Evolutionary conservation across 441 rosid genomes (phyloP), one percentile per base, ranked within the genome.

Genomic region (Gossypium gossypioides): DNA sequence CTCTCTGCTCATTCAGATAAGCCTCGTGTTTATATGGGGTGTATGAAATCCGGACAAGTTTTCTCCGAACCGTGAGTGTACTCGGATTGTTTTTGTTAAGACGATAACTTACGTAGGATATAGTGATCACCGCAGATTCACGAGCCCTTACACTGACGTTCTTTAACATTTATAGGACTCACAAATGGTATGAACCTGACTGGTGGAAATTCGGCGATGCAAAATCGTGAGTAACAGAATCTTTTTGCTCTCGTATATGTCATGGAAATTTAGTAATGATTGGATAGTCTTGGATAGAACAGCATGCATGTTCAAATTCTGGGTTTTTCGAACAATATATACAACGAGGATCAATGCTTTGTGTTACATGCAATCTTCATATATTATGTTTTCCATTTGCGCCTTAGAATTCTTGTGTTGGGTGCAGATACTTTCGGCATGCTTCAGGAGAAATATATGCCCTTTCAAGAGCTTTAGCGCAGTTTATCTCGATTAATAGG

Each of bases 21-120:
- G 70, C 87, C 81, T 71, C 77, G 84, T 50, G 85, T 86, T 55
- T 90, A 87, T 76, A 84, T 87, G 34, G 93, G 96, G 54, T 90
- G 93, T 76, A 90, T 90, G 93, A 88, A 87, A 67, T 88, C 96
- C 34, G 96, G 91, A 55, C 83, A 86, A 77, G 91, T 90, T 72
- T 85, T 87, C 65, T 81, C 90, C 25, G 84, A 87, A 75, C 83
- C 71, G 93, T 90, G 84, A 84, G 82, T 67, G 44, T 25, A 67
- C 29, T 58, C 16, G 21, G 50, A 27, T 29, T 37, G 37, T 70
- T 54, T 34, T 13, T 3, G 51, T 40, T 48, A 32, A 62, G 52
- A 60, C 57, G 69, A 61, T 71, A 52, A 34, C 34, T 60, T 57
- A 25, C 12, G 10, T 13, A 7, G 32, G 22, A 68, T 69, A 29